Evolutionary conservation across 1,284 basidiomycete species (phyloP), one percentile per base, ranked within the genome.

Genomic region (Trametes hirsuta): DNA sequence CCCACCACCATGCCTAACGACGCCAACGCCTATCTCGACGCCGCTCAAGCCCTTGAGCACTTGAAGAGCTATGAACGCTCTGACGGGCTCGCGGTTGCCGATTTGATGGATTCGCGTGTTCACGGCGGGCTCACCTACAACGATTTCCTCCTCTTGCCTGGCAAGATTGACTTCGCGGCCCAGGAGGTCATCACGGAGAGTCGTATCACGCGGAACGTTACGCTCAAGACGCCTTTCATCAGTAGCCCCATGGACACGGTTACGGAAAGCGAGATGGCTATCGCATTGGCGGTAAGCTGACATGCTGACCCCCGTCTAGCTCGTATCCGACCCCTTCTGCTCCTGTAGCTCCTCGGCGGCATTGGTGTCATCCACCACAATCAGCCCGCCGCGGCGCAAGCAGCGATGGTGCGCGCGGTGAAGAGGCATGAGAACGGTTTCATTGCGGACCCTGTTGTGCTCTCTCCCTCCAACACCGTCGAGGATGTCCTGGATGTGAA

Each of bases 231-330:
- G 0, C 97, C 97, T 0, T 97, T 99, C 80, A 82, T 98, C 80
- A 97, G 94, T 75, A 97, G 94, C 61, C 97, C 97, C 44, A 99
- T 99, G 97, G 97, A 99, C 81, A 99, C 97, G 36, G 97, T 99
- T 67, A 99, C 97, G 3, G 97, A 98, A 80, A 87, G 85, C 63
- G 89, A 96, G 69, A 99, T 99, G 96, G 97, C 97, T 53, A 97
- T 99, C 72, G 83, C 91, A 47, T 89, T 98, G 82, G 95, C 95
- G 68, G 91, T 92, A 74, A 78, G 89, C 77, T 60, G 46, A 30
- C 63, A 52, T 37, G 47, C 59, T 60, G 62, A 54, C 64, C 39
- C 68, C 53, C 34, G 30, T 52, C 37, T 55, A 55, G 53, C 53
- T 59, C 53, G 51, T 69, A 47, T 66, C 62, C 68, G 66, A 66